These are phyloP conservation scores for Botryotinia narcissicola DNA, from an alignment of 2,329 filamentous ascomycete species.

Conservation along the genomic window DNA sequence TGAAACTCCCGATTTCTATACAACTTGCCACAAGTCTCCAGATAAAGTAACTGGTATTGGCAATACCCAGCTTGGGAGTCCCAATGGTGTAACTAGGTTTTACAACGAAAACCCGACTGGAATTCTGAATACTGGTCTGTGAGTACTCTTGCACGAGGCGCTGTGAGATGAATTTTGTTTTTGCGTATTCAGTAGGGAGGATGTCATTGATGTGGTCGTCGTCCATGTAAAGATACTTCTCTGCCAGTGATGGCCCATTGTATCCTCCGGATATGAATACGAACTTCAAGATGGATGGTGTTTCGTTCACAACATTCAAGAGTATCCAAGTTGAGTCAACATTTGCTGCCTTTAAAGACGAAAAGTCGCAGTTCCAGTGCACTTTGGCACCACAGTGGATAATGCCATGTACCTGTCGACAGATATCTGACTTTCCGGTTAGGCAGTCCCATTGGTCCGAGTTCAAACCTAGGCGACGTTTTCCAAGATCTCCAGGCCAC, in stretches of 20 bases:
- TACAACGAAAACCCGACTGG: constrained; percentile 24
- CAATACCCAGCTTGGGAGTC: constrained; percentile 26
- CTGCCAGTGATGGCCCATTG: constrained; percentile 3
- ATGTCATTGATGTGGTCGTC: neutral
- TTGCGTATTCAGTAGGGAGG: constrained; percentile 78
- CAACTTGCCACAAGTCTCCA: constrained; percentile 31
- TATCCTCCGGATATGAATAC: constrained; percentile 37
- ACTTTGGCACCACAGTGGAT: constrained; percentile 79
- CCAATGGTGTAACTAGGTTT: constrained; percentile 34
- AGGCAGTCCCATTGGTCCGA: constrained; percentile 63
- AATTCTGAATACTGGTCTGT: neutral
- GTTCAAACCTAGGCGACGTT: constrained; percentile 67
- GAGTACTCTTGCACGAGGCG: constrained; percentile 50
- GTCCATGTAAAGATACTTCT: constrained; percentile 53
- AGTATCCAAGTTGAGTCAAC: constrained; percentile 54
- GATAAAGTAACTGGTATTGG: constrained; percentile 34
- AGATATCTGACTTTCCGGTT: constrained; percentile 40
- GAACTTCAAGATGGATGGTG: constrained; percentile 24
- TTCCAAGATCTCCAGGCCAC: constrained; percentile 65
- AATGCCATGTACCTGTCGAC: constrained; percentile 60
- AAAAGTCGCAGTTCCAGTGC: constrained; percentile 77
- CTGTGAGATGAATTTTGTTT: constrained; percentile 75
- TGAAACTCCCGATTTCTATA: constrained; percentile 26
- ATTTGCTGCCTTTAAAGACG: constrained; percentile 66
- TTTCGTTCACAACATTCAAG: constrained; percentile 23